These are phyloP conservation scores for Amanita thiersii DNA, from an alignment of 768 basidiomycete genomes.

Conservation along the genomic window DNA sequence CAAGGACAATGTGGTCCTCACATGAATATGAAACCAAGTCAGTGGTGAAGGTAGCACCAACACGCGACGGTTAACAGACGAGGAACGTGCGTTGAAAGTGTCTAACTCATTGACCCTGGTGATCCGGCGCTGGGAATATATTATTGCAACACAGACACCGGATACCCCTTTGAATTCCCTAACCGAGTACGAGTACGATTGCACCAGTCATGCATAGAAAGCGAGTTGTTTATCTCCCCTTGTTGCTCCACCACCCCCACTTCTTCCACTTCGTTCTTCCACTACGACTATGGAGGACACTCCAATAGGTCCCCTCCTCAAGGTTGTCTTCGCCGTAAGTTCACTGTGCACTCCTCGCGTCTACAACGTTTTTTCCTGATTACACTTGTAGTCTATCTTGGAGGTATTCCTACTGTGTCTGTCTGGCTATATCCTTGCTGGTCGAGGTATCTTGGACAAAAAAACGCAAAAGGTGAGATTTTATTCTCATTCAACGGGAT, in stretches of 20 bases:
- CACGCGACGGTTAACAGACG: no score
- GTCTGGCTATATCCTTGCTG: conserved; percentile 76
- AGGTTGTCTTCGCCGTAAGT: conserved; percentile 52
- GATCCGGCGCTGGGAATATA: no score
- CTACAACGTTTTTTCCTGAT: conserved; percentile 1
- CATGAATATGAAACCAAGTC: no score
- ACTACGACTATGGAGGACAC: conserved; percentile 5
- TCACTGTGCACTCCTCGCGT: background rate
- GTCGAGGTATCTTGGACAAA: conserved; percentile 78
- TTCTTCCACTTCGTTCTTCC: background rate
- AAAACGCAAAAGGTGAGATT: conserved; percentile 72
- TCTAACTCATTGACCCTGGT: no score
- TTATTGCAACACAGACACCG: no score
- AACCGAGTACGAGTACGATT: no score
- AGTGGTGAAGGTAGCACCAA: no score
- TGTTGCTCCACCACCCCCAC: background rate
- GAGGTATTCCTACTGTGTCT: conserved; percentile 84
- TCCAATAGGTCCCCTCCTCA: conserved; percentile 37
- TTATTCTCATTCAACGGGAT: conserved; percentile 1
- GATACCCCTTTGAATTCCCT: no score
- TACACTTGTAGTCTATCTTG: conserved; percentile 59
- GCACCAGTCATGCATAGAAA: no score
- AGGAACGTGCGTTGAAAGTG: no score
- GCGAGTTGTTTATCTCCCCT: no score
- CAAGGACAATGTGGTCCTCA: no score